Evolutionary conservation across 2,329 filamentous ascomycete species (phyloP).

Genomic region (Cladosporium sp.): DNA sequence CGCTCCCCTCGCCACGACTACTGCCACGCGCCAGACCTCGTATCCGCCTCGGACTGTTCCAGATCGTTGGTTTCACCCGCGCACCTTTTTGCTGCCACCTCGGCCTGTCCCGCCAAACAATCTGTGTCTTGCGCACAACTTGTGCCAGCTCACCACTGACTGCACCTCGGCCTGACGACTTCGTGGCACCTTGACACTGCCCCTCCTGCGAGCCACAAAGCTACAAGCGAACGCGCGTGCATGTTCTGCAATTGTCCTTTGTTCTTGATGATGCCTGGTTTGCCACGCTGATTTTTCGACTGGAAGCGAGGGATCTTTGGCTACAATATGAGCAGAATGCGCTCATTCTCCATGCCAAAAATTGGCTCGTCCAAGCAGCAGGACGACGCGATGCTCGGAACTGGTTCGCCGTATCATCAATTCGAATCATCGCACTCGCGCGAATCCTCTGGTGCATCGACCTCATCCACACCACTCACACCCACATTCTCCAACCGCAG

Average conservation of each 20-base stretch:
- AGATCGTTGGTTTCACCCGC: conserved; percentile 10
- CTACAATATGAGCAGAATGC: conserved; percentile 27
- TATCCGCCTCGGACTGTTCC: conserved; percentile 6
- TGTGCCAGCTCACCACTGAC: conserved; percentile 12
- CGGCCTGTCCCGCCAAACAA: conserved; percentile 9
- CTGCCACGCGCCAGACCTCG: conserved; percentile 9
- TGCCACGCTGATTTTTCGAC: conserved; percentile 12
- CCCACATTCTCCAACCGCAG: conserved; percentile 64
- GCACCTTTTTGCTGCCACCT: conserved; percentile 6
- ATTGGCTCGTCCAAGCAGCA: conserved; percentile 17
- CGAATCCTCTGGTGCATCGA: conserved; percentile 47
- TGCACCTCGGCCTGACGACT: conserved; percentile 16
- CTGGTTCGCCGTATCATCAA: conserved; percentile 22
- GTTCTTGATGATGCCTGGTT: conserved; percentile 12
- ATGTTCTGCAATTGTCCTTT: conserved; percentile 18
- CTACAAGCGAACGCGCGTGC: conserved; percentile 21
- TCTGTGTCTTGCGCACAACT: conserved; percentile 11
- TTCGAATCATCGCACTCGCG: conserved; percentile 30
- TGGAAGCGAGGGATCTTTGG: conserved; percentile 6
- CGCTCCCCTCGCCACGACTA: neutral
- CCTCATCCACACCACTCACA: conserved; percentile 65
- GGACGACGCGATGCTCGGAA: conserved; percentile 20
- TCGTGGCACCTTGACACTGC: conserved; percentile 21
- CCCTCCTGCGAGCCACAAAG: conserved; percentile 18
- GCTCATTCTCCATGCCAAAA: conserved; percentile 25